Evolutionary conservation across 768 basidiomycete genomes (phyloP).

Genomic region (Xerocomus potaroensis): DNA sequence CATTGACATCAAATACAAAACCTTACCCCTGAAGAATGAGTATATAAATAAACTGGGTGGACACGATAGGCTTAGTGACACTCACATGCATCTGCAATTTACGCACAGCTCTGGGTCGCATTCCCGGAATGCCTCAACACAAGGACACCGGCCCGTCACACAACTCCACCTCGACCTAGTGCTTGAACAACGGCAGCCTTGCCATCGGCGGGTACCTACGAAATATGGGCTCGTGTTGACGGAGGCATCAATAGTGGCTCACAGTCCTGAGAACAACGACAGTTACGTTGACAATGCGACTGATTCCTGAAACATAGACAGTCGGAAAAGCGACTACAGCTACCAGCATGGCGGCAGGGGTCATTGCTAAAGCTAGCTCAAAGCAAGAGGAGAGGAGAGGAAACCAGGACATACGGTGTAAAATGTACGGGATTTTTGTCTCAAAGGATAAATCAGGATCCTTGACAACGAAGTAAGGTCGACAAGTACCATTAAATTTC

Average conservation of each 20-base stretch:
- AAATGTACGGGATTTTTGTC: slow-evolving; percentile 16
- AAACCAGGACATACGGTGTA: slow-evolving; percentile 21
- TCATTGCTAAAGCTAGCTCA: slow-evolving; percentile 31
- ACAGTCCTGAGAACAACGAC: slow-evolving; percentile 53
- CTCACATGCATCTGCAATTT: slow-evolving; percentile 48
- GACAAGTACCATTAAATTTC: slow-evolving; percentile 20
- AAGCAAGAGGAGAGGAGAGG: background rate
- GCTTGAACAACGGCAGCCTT: slow-evolving; percentile 51
- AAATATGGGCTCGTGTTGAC: background rate
- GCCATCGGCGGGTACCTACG: slow-evolving; percentile 51
- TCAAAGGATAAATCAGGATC: slow-evolving; percentile 16
- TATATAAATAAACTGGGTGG: background rate
- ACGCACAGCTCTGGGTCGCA: slow-evolving; percentile 67
- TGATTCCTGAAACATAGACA: slow-evolving; percentile 50
- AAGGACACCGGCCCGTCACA: slow-evolving; percentile 47
- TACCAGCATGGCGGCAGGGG: slow-evolving; percentile 56
- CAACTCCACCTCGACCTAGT: slow-evolving; percentile 27
- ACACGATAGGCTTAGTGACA: background rate
- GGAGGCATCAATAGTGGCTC: slow-evolving; percentile 10
- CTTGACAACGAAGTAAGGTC: background rate
- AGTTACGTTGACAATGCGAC: slow-evolving; percentile 54
- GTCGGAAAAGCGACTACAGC: slow-evolving; percentile 39
- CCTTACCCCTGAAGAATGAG: slow-evolving; percentile 24
- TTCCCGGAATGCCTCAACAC: slow-evolving; percentile 47
- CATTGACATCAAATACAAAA: background rate